A percentile compares a stretch with the other conserved stretches of the same genome.
Conservation (phyloP, 2,329 filamentous ascomycete species). For the Xenosphaeropsis pyriputrescens region DNA sequence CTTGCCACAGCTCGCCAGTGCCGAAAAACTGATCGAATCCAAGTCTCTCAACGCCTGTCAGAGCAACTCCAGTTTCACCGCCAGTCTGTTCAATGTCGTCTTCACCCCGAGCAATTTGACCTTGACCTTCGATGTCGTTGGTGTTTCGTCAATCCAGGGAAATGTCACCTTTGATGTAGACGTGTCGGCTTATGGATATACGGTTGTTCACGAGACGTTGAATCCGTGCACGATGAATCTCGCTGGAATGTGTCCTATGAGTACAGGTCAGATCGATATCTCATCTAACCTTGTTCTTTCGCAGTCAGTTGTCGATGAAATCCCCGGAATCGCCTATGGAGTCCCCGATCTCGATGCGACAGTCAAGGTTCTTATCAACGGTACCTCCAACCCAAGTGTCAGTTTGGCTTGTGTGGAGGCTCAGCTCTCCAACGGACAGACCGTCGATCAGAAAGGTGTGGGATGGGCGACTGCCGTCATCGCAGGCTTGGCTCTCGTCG, state of each 20-base stretch:
- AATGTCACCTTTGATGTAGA: constrained; percentile 66
- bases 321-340: constrained; percentile 76
- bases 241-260: constrained; percentile 80
- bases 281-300: constrained; percentile 53
- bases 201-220: constrained; percentile 49
- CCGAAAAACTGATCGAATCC: constrained; percentile 40
- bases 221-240: constrained; percentile 61
- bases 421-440: constrained; percentile 78
- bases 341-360: constrained; percentile 85
- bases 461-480: constrained; percentile 85
- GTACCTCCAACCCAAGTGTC: constrained; percentile 34
- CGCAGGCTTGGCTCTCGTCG: constrained; percentile 66
- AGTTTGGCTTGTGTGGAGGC: constrained; percentile 80
- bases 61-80: constrained; percentile 71
- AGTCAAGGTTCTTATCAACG: constrained; percentile 70
- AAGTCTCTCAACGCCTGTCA: constrained; percentile 78
- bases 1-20: constrained; percentile 9
- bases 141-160: constrained; percentile 71
- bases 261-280: constrained; percentile 65
- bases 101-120: constrained; percentile 65
- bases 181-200: constrained; percentile 72
- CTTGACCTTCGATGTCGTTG: constrained; percentile 60
- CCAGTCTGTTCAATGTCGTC: constrained; percentile 75
- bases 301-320: constrained; percentile 38
- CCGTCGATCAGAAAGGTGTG: constrained; percentile 75